Conservation (phyloP, 768 basidiomycete species). For the Clitopilus passeckerianus region DNA sequence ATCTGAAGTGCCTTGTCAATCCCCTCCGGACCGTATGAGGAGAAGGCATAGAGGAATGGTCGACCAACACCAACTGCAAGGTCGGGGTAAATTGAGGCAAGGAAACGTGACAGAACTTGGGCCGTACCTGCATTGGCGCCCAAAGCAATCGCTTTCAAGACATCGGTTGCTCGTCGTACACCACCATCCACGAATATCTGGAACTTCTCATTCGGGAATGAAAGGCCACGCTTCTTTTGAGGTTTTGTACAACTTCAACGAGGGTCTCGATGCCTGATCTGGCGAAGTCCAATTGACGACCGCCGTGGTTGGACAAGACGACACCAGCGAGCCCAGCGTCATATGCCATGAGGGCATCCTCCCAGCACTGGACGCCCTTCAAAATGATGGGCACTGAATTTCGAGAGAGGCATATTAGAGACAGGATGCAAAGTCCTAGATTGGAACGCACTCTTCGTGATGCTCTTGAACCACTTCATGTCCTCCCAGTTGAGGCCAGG, state of each 20-base stretch:
- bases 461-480: constrained; percentile 74
- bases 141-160: constrained; percentile 82
- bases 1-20: constrained; percentile 81
- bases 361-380: constrained; percentile 89
- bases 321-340: constrained; percentile 70
- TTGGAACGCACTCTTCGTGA: constrained; percentile 51
- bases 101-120: constrained; percentile 23
- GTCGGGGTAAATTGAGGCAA: constrained; percentile 11
- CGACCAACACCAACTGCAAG: constrained; percentile 74
- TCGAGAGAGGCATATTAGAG: constrained; percentile 23
- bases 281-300: constrained; percentile 73
- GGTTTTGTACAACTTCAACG: constrained; percentile 73
- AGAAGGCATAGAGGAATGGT: constrained; percentile 86
- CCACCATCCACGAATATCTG: constrained; percentile 94
- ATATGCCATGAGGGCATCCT: constrained; percentile 84
- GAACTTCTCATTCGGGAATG: constrained; percentile 76
- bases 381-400: constrained; percentile 78
- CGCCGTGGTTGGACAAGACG: constrained; percentile 87
- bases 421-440: not conserved
- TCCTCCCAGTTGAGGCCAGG: constrained; percentile 86
- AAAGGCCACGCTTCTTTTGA: constrained; percentile 63
- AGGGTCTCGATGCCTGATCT: constrained; percentile 90
- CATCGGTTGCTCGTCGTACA: constrained; percentile 85
- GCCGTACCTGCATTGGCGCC: constrained; percentile 79
- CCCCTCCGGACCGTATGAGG: constrained; percentile 83